Base-by-base conservation (phyloP, 2,329 filamentous ascomycete genomes). In the Aspergillus ochraceus region DNA sequence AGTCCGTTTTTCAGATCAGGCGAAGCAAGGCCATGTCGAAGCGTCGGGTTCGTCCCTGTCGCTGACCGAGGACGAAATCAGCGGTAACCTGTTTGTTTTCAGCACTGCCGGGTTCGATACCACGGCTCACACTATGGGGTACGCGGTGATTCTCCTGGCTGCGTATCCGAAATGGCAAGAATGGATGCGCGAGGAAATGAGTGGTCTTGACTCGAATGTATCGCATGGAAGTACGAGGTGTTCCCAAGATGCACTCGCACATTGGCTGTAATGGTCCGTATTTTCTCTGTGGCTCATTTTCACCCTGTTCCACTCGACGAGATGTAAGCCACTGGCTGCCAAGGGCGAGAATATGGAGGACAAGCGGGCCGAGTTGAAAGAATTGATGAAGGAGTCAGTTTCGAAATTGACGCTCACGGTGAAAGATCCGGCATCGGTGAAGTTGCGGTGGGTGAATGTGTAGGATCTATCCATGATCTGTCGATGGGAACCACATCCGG, bases 131-230 rank as follows among this genome's bases (percentile, higher is more conserved):
- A 81, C 80, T 0, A 73, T 85, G 50, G 74, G 78, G 0, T 86
- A 80, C 61, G 77, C 80, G 2, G 64, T 84, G n/a, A 74, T 76
- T 1, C 68, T 83, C 4, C 72, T 85, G 0, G 77, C 81, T 1
- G 67, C 75, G 1, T 71, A 82, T 59, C 80, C 81, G 0, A 67
- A 81, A 54, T 80, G 79, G 71, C 83, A 86, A 67, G 75, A 77
- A 3, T 85, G 83, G 82, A 65, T 86, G 3, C 70, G 71, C 9
- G 81, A 81, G 56, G 84, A 86, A 64, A 71, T 84, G 39, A 70
- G 77, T 50, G 50, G 64, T 2, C 68, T 83, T 6, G 53, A 66
- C 5, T 57, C 61, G 6, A 65, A 69, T 3, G 52, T 60, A 3
- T 70, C 69, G 2, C 60, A 2, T 66, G 74, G 53, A 73, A 78